Percentiles rank a stretch among this genome's conserved stretches.
Evolutionary conservation across 2,329 filamentous ascomycete genomes (phyloP).

Genomic region (Exophiala bonariae): DNA sequence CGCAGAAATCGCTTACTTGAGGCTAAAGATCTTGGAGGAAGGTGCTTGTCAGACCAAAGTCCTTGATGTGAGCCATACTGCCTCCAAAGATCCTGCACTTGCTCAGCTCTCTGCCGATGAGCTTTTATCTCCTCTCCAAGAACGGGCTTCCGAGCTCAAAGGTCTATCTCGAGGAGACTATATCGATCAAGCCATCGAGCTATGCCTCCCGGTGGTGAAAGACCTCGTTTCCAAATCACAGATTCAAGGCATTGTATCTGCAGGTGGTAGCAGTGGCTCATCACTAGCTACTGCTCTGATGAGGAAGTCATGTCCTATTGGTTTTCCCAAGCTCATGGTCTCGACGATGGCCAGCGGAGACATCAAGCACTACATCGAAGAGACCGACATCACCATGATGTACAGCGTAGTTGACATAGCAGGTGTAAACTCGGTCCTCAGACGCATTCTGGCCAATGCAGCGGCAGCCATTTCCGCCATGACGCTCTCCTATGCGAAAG

Average conservation of each 20-base stretch:
- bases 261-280: slow-evolving; percentile 65
- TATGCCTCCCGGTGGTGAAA: slow-evolving; percentile 45
- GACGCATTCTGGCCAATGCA: slow-evolving; percentile 61
- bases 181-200: slow-evolving; percentile 55
- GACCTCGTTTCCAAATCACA: slow-evolving; percentile 37
- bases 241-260: slow-evolving; percentile 59
- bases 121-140: slow-evolving; percentile 41
- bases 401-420: slow-evolving; percentile 71
- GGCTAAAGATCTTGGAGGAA: slow-evolving; percentile 43
- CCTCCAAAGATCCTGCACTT: slow-evolving; percentile 19
- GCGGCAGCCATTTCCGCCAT: slow-evolving; percentile 62
- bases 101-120: slow-evolving; percentile 43
- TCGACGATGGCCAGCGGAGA: slow-evolving; percentile 70
- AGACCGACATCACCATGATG: slow-evolving; percentile 69
- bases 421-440: slow-evolving; percentile 62
- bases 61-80: slow-evolving; percentile 57
- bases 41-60: slow-evolving; percentile 43
- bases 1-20: slow-evolving; percentile 58
- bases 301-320: slow-evolving; percentile 59
- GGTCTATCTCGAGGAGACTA: slow-evolving; percentile 54
- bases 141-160: slow-evolving; percentile 33
- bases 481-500: slow-evolving; percentile 46
- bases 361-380: slow-evolving; percentile 63
- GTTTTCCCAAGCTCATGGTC: slow-evolving; percentile 69
- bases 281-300: slow-evolving; percentile 62